Evolutionary conservation across 2,329 filamentous ascomycete species (phyloP).

Genomic region (Fusarium tupiense): DNA sequence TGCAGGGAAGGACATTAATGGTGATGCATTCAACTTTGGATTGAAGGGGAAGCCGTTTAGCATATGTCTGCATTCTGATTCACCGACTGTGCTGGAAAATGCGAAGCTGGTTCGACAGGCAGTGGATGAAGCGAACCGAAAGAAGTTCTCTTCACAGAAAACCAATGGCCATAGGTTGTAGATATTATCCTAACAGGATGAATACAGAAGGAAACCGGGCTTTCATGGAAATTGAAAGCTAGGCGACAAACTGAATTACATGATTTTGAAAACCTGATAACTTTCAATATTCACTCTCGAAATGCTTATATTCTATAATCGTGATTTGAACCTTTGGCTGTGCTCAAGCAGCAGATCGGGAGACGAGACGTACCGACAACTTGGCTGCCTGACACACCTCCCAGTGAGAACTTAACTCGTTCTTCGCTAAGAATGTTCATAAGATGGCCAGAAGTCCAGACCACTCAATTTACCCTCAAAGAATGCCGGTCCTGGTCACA

Average conservation of each 20-base stretch:
- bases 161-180: neutral
- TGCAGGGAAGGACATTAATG: neutral
- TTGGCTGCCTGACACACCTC: neutral
- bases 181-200: neutral
- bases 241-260: rapidly evolving
- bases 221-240: neutral
- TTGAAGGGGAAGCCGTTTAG: neutral
- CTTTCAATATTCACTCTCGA: no score
- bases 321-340: neutral
- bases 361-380: neutral
- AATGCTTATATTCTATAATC: no score
- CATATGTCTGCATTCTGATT: neutral
- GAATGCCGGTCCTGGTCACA: neutral
- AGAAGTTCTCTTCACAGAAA: neutral
- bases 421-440: neutral
- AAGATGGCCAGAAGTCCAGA: neutral
- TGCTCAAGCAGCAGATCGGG: neutral
- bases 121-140: neutral
- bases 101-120: neutral
- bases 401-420: neutral
- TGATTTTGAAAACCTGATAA: neutral
- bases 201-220: neutral
- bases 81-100: neutral
- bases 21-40: neutral
- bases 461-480: neutral